Base-by-base conservation (phyloP, 2,329 filamentous ascomycete genomes). In the Aspergillus sp. region DNA sequence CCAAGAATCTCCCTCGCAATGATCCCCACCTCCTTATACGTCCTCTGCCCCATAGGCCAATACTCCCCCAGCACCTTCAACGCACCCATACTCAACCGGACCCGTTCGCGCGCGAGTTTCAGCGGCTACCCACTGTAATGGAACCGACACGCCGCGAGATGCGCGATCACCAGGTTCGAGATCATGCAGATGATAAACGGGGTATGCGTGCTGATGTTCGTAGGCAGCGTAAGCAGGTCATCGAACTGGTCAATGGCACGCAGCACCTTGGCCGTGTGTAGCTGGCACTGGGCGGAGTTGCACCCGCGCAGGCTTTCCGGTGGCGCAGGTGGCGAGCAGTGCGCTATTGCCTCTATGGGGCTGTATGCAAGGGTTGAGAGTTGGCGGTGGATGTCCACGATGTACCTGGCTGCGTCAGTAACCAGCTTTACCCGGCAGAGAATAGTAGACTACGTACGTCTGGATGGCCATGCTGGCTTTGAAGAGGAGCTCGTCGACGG, bases 381-480 rank as follows among this genome's bases (percentile, higher is more conserved):
- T 3, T 70, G 73, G 22, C 76, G 66, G 45, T 79, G 75, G 3
- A 76, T 56, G 3, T 72, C 71, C 13, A 77, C 67, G 1, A 64
- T 70, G 30, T 70, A 68, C 13, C 75, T 77, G 54, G 11, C 46
- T 3, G 4, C n/a, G 34, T 20, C 33, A 44, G 51, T 37, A 24
- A 20, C 20, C 20, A 20, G 4, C 20, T 20, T 20, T 20, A n/a
- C n/a, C n/a, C n/a, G n/a, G n/a, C n/a, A n/a, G n/a, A n/a, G n/a
- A n/a, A n/a, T n/a, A n/a, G n/a, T n/a, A n/a, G n/a, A n/a, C n/a
- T n/a, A n/a, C 63, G 42, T 54, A 70, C 66, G 62, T 66, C 37
- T 81, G 73, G 46, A 80, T 80, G 67, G 93, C 89, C 82, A 93
- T 90, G 63, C 90, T 86, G 1, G 89, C 91, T 70, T 93, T 89